Evolutionary conservation across 306 rosid genomes (phyloP), one percentile per base, ranked within the genome.

Genomic region (Trifolium fragiferum): DNA sequence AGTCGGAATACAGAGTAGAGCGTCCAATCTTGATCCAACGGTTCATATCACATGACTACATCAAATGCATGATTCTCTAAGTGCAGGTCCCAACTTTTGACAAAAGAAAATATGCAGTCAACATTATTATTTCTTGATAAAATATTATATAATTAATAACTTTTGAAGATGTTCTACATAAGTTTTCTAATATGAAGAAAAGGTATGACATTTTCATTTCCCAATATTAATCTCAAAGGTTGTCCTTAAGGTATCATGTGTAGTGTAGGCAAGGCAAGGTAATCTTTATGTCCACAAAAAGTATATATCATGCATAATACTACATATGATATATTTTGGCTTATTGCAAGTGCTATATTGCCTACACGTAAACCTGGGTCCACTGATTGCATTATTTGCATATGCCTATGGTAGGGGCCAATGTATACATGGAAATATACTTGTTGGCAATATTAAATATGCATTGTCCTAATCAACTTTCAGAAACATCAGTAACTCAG

Each of bases 401-500:
- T 60, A 10, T 55, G 80, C 23, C 15, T 37, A 14, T 59, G 67
- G 64, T 80, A 40, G 27, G 73, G 69, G 55, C 72, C 74, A 47
- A 57, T 1, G 57, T 59, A 40, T 18, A 37, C 47, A 10, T 3
- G 57, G 6, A 68, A 27, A 64, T 43, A 23, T 13, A 33, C 54
- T 14, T 30, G 54, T 54, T 21, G 65, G 60, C 19, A 18, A 66
- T 6, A 32, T 44, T 51, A 47, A 30, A 27, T 18, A 77, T 30
- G 76, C 57, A 58, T 59, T 13, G 54, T 67, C 49, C 18, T 51
- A 4, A 73, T 60, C 69, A 73, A 60, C 73, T 20, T 82, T 51
- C 38, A 59, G 68, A 67, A 27, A 73, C 16, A 37, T 25, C 67
- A 30, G 59, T 58, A 46, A 43, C 68, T 80, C 57, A 67, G 79